A percentile compares a stretch with the other conserved stretches of the same genome.
These are phyloP conservation scores for Emydomyces testavorans DNA, from an alignment of 2,329 filamentous ascomycete species.

Conservation along the genomic window DNA sequence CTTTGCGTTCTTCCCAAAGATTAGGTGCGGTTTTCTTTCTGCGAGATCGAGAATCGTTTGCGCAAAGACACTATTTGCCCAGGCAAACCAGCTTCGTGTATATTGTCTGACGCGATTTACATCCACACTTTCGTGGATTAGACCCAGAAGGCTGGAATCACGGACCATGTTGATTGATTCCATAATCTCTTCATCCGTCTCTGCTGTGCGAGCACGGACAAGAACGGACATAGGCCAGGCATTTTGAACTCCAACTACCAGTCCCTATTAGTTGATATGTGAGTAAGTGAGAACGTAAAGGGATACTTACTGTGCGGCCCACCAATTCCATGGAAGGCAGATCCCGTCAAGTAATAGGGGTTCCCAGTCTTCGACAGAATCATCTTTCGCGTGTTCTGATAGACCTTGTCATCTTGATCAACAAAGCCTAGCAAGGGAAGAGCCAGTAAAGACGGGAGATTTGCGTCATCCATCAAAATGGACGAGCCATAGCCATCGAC, in stretches of 20 bases:
- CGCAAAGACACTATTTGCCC: constrained; percentile 95
- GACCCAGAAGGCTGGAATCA: constrained; percentile 59
- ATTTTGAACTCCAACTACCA: constrained; percentile 65
- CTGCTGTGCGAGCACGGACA: constrained; percentile 78
- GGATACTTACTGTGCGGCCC: constrained; percentile 50
- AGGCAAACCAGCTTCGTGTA: constrained; percentile 90
- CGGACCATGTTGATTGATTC: constrained; percentile 63
- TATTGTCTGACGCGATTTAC: constrained; percentile 60
- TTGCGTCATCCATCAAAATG: constrained; percentile 56
- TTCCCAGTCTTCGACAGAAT: constrained; percentile 65
- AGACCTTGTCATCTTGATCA: constrained; percentile 51
- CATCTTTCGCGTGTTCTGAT: constrained; percentile 80
- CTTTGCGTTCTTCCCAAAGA: constrained; percentile 55
- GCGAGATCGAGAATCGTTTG: constrained; percentile 84
- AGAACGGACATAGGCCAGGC: constrained; percentile 97
- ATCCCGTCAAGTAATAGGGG: constrained; percentile 74
- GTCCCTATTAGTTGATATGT: constrained; percentile 2
- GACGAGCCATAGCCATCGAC: constrained; percentile 53
- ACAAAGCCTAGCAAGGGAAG: constrained; percentile 51
- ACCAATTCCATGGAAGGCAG: constrained; percentile 74
- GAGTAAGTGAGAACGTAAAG: background rate
- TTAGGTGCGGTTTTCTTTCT: constrained; percentile 72
- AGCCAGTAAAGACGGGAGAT: constrained; percentile 51
- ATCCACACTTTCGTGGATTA: constrained; percentile 87
- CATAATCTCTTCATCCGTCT: constrained; percentile 68